Conservation (phyloP, 495 filamentous ascomycete species). For the Umbilicaria muhlenbergii region DNA sequence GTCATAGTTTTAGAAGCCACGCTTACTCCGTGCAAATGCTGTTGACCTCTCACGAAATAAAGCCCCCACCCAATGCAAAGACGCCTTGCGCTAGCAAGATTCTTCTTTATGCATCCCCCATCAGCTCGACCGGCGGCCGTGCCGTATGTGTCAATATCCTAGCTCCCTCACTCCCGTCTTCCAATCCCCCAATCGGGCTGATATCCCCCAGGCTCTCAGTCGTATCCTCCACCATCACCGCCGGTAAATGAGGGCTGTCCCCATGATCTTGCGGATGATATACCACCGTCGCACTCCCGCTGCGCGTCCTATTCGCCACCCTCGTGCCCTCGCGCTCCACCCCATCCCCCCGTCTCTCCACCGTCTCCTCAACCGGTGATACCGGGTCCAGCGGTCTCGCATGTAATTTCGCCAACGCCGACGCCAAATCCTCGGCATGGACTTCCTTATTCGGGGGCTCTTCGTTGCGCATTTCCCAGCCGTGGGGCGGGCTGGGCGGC, state of each 20-base stretch:
- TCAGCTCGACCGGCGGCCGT: conserved; percentile 82
- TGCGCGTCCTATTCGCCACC: conserved; percentile 27
- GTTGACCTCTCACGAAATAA: not conserved
- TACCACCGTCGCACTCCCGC: conserved; percentile 53
- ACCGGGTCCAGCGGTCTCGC: conserved; percentile 16
- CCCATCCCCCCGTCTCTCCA: conserved; percentile 19
- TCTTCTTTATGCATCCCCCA: conserved; percentile 33
- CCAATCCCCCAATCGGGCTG: conserved; percentile 23
- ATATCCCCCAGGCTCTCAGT: conserved; percentile 39
- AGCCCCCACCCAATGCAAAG: no score
- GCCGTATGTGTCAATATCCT: conserved; percentile 59
- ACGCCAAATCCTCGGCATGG: conserved; percentile 75
- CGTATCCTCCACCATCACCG: conserved; percentile 83
- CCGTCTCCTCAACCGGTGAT: conserved; percentile 1
- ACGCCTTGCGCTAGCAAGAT: not conserved
- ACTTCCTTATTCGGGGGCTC: conserved; percentile 89
- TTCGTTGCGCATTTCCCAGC: conserved; percentile 82
- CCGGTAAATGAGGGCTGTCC: conserved; percentile 60
- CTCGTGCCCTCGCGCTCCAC: not conserved
- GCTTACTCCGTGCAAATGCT: conserved; percentile 1
- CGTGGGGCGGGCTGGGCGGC: conserved; percentile 78
- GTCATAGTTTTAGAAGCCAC: not conserved
- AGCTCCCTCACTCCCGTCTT: conserved; percentile 28
- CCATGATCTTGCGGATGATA: conserved; percentile 66
- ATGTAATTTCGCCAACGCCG: conserved; percentile 56